Evolutionary conservation across 2,329 filamentous ascomycete genomes (phyloP).

Genomic region (Ophiocordyceps camponoti-saundersi): DNA sequence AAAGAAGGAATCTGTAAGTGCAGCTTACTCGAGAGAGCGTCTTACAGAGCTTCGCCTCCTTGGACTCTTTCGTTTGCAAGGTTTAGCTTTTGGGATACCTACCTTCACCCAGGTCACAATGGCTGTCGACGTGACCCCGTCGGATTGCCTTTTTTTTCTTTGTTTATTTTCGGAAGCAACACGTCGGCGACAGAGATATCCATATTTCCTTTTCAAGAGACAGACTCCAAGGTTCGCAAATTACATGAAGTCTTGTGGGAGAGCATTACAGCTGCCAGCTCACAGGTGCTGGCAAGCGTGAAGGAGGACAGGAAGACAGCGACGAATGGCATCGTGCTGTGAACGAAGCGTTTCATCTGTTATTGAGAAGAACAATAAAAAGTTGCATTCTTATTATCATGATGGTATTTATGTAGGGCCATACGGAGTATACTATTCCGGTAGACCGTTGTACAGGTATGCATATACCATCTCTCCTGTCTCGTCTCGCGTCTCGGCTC

Average conservation of each 20-base stretch:
- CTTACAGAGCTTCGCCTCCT: neutral
- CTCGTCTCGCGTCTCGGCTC: no score
- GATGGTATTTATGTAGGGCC: no score
- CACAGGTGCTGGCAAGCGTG: no score
- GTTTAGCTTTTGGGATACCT: neutral
- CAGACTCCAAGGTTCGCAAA: neutral
- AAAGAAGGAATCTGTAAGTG: constrained; percentile 15
- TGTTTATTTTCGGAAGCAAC: neutral
- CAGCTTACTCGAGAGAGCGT: neutral
- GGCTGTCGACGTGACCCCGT: neutral
- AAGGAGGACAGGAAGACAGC: neutral
- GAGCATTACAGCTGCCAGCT: no score
- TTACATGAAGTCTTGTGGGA: neutral
- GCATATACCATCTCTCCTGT: no score
- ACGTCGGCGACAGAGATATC: neutral
- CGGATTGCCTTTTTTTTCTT: neutral
- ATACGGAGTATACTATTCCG: no score
- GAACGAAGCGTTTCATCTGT: neutral
- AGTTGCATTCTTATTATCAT: no score
- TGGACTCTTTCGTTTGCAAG: neutral
- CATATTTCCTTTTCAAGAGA: neutral
- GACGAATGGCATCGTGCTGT: neutral
- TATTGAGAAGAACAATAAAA: neutral
- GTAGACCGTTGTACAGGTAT: no score
- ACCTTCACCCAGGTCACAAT: neutral